Base-by-base conservation (phyloP, 1,284 basidiomycete species). In the Grifola frondosa region DNA sequence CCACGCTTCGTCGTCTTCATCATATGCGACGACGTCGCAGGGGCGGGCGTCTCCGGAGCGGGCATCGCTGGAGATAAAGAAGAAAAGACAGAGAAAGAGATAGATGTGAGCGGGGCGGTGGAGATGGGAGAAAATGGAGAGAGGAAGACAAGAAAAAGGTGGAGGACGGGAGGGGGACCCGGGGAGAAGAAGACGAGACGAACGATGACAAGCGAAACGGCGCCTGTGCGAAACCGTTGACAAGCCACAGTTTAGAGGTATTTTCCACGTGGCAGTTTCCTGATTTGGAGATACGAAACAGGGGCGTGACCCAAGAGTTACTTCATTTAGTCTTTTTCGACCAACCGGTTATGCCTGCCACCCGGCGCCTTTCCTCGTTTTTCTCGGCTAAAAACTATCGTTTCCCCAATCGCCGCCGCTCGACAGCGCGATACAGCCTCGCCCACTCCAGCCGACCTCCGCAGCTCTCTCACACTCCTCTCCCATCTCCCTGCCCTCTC, bases 1-100 rank as follows among this genome's bases (percentile, higher is more conserved):
- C 92, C 92, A 62, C 92, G 82, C 73, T 91, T 91, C 63, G 92
- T 95, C 20, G 89, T 94, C 80, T 95, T 95, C 91, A 96, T 95
- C 85, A 95, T 88, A 65, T 95, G 92, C 29, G 89, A 91, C 40
- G 85, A 80, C 48, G 78, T 80, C 39, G 77, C 72, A 41, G 56
- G 37, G 26, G 55, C 52, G 16, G 49, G 44, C 31, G 59, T 41
- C 33, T 54, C 53, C 54, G 76, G 75, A 22, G 67, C 51, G 44
- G 66, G 64, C 73, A 75, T 74, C 32, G 57, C 46, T 48, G 49
- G 45, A 58, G 31, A 20, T 15, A 46, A 42, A 12, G 40, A 50
- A 50, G 49, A 40, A 44, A 35, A 44, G 35, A 47, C 23, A 45
- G 35, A 48, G 42, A 49, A 37, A 45, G 38, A 46, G 39, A 44